phyloP scores from a whole-genome alignment of 495 filamentous ascomycete species.

The Penicillium fimorum region DNA sequence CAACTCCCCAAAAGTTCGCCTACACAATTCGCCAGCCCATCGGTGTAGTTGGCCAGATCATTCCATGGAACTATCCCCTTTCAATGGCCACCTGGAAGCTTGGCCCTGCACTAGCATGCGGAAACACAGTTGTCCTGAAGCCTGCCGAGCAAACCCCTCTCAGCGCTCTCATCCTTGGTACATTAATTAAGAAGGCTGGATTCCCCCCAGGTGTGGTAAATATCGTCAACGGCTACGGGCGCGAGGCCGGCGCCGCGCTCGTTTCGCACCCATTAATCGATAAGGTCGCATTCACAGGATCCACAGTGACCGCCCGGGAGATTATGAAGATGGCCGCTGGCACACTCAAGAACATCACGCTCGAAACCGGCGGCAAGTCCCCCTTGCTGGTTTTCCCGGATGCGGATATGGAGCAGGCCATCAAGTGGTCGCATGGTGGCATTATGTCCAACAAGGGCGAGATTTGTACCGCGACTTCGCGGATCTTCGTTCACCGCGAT shows the following conservation, averaged over 20 bases:
- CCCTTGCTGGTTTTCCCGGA: constrained; percentile 85
- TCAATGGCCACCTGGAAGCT: constrained; percentile 92
- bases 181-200: constrained; percentile 78
- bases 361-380: constrained; percentile 89
- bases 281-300: constrained; percentile 91
- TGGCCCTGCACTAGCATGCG: constrained; percentile 79
- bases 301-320: constrained; percentile 72
- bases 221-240: constrained; percentile 80
- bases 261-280: constrained; percentile 73
- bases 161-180: constrained; percentile 73
- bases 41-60: constrained; percentile 89
- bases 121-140: constrained; percentile 87
- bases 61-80: constrained; percentile 89
- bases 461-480: constrained; percentile 86
- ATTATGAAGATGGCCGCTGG: constrained; percentile 87
- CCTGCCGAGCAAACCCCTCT: constrained; percentile 90
- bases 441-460: constrained; percentile 79
- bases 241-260: constrained; percentile 73
- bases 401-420: constrained; percentile 80
- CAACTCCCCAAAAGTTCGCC: constrained; percentile 72
- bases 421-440: constrained; percentile 81
- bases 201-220: constrained; percentile 95
- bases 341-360: constrained; percentile 89
- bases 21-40: constrained; percentile 88
- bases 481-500: constrained; percentile 76